Evolutionary conservation across 345 rosid species (phyloP).

Genomic region (Nephelium lappaceum): DNA sequence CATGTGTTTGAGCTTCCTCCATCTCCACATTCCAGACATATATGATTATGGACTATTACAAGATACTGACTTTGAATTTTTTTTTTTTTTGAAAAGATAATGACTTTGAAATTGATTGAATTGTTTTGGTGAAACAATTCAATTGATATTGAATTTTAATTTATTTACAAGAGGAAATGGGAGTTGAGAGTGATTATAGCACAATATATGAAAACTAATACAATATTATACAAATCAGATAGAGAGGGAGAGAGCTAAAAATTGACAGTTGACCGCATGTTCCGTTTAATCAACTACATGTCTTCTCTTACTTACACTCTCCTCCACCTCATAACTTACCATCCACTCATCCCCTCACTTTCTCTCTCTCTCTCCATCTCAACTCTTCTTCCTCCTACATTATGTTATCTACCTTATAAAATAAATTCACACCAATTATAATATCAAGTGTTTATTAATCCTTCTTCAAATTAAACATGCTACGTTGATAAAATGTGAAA

Average conservation of each 20-base stretch:
- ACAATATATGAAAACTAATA: background rate
- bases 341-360: background rate
- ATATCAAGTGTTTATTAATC: too few species aligned
- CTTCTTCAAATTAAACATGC: too few species aligned
- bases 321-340: background rate
- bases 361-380: too few species aligned
- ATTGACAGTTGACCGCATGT: conserved; percentile 17
- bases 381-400: too few species aligned
- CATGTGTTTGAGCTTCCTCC: too few species aligned
- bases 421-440: too few species aligned
- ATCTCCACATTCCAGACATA: too few species aligned
- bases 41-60: too few species aligned
- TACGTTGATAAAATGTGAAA: too few species aligned
- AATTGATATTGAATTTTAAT: background rate
- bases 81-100: too few species aligned
- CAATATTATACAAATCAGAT: background rate
- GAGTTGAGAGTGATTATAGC: conserved; percentile 42
- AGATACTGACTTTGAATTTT: background rate
- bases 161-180: conserved; percentile 15
- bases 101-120: background rate
- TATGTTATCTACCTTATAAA: too few species aligned
- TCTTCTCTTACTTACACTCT: background rate
- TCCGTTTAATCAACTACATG: background rate
- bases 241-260: background rate
- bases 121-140: too few species aligned